These are phyloP conservation scores for Zygoascus sp. DNA, from an alignment of 1,139 yeast genomes.

Conservation along the genomic window DNA sequence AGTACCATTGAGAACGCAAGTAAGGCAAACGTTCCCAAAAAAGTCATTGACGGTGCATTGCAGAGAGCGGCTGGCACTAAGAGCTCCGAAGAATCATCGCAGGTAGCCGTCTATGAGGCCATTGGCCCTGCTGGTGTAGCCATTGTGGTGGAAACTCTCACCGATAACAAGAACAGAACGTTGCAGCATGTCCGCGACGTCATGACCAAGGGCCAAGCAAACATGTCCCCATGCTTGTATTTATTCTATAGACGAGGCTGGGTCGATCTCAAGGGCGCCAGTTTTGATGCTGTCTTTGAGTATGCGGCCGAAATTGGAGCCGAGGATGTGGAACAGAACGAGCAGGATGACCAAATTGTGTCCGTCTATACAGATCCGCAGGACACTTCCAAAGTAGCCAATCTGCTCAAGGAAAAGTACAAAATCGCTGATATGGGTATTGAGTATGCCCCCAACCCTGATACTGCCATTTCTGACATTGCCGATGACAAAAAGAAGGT, in stretches of 20 bases:
- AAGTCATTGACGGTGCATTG: constrained; percentile 79
- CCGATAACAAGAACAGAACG: constrained; percentile 85
- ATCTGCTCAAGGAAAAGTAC: constrained; percentile 53
- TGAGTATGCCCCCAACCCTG: constrained; percentile 61
- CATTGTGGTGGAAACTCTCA: constrained; percentile 73
- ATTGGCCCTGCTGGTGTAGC: constrained; percentile 92
- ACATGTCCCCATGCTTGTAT: constrained; percentile 71
- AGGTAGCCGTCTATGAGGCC: constrained; percentile 71
- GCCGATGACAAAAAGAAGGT: constrained; percentile 47
- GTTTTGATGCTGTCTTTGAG: constrained; percentile 60
- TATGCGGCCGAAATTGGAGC: constrained; percentile 75
- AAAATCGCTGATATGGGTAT: constrained; percentile 67
- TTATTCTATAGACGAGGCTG: constrained; percentile 76
- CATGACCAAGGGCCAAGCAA: constrained; percentile 65
- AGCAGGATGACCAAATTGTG: constrained; percentile 39
- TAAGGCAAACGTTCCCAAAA: constrained; percentile 73
- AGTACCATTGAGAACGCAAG: constrained; percentile 77
- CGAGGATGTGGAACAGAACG: constrained; percentile 63
- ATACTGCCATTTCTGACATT: constrained; percentile 46
- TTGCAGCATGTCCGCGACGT: constrained; percentile 71
- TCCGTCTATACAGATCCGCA: constrained; percentile 51
- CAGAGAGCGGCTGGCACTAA: constrained; percentile 56
- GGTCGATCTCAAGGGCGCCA: constrained; percentile 47
- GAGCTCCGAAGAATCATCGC: constrained; percentile 38
- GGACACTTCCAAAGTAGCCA: constrained; percentile 59